These are phyloP conservation scores for Echeveria elegans DNA, from an alignment of 164 flowering plant genomes.

Conservation along the genomic window DNA sequence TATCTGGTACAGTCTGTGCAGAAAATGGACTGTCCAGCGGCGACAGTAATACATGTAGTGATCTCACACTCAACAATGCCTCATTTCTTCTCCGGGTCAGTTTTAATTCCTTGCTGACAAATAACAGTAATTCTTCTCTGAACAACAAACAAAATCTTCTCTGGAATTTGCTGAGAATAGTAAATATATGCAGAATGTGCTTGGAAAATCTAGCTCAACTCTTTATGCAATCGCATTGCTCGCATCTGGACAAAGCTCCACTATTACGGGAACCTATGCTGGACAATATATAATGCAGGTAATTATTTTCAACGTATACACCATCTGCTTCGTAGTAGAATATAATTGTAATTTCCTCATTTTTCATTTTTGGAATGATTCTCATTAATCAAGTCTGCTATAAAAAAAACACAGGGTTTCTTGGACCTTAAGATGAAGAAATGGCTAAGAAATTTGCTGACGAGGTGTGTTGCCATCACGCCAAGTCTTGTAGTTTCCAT, in stretches of 20 bases:
- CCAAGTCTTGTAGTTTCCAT: conserved; percentile 71
- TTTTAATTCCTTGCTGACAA: not conserved
- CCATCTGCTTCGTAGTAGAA: too few species aligned
- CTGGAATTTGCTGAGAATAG: too few species aligned
- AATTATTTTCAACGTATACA: too few species aligned
- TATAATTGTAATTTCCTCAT: not conserved
- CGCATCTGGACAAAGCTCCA: conserved; percentile 89
- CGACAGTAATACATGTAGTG: conserved; percentile 25
- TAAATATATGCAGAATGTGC: conserved; percentile 42
- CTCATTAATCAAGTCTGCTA: not conserved
- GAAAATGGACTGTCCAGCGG: conserved; percentile 25
- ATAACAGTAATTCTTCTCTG: not conserved
- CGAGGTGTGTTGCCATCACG: conserved; percentile 59
- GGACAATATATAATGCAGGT: conserved; percentile 93
- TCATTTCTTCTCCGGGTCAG: conserved; percentile 71
- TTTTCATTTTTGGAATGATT: too few species aligned
- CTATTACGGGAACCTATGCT: conserved; percentile 88
- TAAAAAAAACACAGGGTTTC: conserved; percentile 49
- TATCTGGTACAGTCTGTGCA: conserved; percentile 57
- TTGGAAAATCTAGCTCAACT: conserved; percentile 54
- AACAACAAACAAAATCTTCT: not conserved
- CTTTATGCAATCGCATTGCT: conserved; percentile 64
- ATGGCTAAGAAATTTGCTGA: conserved; percentile 64
- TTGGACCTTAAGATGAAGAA: conserved; percentile 61
- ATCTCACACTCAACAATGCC: conserved; percentile 64